Conservation (phyloP, 768 basidiomycete species). For the Coprinopsis cinerea region DNA sequence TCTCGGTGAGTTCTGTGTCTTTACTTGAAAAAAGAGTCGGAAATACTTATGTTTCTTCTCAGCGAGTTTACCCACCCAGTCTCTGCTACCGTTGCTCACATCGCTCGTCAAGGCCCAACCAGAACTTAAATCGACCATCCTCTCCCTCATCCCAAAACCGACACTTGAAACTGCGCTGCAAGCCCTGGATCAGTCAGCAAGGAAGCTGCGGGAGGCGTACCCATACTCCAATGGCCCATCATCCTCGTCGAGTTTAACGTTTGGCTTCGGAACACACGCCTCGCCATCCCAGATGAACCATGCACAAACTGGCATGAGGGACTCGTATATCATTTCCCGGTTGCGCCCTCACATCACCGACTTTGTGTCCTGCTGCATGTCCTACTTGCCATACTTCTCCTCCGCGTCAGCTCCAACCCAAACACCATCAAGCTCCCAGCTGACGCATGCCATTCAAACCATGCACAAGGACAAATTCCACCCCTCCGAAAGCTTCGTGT, state of each 20-base stretch:
- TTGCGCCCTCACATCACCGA: constrained; percentile 71
- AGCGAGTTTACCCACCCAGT: constrained; percentile 79
- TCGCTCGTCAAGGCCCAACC: constrained; percentile 66
- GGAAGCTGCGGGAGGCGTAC: constrained; percentile 75
- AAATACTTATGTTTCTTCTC: neutral
- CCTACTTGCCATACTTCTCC: constrained; percentile 85
- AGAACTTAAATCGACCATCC: constrained; percentile 59
- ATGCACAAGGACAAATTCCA: constrained; percentile 62
- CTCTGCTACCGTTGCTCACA: constrained; percentile 66
- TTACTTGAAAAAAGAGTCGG: constrained; percentile 13
- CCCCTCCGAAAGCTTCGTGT: constrained; percentile 68
- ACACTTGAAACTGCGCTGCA: constrained; percentile 70
- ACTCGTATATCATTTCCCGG: constrained; percentile 71
- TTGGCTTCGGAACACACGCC: constrained; percentile 29
- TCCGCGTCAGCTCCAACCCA: constrained; percentile 31
- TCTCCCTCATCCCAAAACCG: constrained; percentile 81
- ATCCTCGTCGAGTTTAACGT: constrained; percentile 22
- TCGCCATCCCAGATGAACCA: constrained; percentile 15
- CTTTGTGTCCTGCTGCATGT: constrained; percentile 70
- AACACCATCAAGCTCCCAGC: constrained; percentile 21
- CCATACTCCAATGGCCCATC: constrained; percentile 62
- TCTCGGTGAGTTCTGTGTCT: constrained; percentile 43
- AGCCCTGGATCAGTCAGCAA: constrained; percentile 59
- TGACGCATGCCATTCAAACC: constrained; percentile 33
- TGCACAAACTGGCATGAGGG: constrained; percentile 63